Conservation (phyloP, 805 yeast species). For the Candida orba region DNA sequence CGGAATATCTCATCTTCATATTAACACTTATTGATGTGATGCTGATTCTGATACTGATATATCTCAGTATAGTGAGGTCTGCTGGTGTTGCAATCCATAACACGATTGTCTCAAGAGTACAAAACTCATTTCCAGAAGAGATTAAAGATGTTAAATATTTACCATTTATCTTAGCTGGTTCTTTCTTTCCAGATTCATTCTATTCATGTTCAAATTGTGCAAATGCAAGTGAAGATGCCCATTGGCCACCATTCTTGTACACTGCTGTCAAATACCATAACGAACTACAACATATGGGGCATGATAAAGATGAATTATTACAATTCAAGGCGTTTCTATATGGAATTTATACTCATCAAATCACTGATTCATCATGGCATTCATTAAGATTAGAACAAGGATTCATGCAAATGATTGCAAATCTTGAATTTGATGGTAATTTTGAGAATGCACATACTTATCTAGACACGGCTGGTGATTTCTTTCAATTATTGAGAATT, state of each 20-base stretch:
- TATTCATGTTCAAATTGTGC: constrained; percentile 46
- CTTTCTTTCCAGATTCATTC: constrained; percentile 65
- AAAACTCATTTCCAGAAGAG: constrained; percentile 27
- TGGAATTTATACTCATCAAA: constrained; percentile 57
- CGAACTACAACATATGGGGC: constrained; percentile 14
- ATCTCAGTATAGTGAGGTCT: not conserved
- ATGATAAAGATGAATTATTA: constrained; percentile 17
- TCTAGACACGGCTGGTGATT: constrained; percentile 61
- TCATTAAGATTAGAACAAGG: constrained; percentile 50
- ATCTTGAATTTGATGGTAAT: constrained; percentile 48
- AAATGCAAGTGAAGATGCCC: constrained; percentile 52
- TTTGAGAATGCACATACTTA: constrained; percentile 42
- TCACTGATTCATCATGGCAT: constrained; percentile 65
- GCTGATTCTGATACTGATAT: not conserved
- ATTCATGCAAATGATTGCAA: constrained; percentile 41
- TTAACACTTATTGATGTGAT: not conserved
- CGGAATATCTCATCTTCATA: not conserved
- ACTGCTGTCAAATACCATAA: constrained; percentile 35
- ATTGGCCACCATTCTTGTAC: constrained; percentile 62
- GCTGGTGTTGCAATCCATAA: constrained; percentile 25
- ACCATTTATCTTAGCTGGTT: constrained; percentile 44
- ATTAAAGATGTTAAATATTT: constrained; percentile 17
- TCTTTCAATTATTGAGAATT: constrained; percentile 38
- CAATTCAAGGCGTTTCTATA: constrained; percentile 46
- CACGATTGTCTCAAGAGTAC: constrained; percentile 28